These are phyloP conservation scores for Ogataea saltuana DNA, from an alignment of 805 yeast species.

Conservation along the genomic window DNA sequence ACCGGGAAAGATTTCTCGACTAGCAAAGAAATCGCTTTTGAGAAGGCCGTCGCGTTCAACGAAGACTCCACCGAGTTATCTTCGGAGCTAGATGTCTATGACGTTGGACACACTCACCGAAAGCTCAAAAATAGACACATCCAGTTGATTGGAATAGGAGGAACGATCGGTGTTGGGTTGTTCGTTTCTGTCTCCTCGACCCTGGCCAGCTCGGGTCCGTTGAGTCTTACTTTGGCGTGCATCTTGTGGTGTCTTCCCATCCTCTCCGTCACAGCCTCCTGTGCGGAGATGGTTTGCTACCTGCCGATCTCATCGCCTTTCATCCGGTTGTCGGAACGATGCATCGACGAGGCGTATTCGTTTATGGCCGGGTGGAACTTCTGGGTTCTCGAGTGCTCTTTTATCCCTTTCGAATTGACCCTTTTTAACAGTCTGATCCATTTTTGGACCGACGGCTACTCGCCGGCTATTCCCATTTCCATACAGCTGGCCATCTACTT, in stretches of 20 bases:
- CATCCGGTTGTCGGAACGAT: conserved; percentile 46
- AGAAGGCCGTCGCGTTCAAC: conserved; percentile 8
- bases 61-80: conserved; percentile 13
- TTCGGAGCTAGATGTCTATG: conserved; percentile 14
- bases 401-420: conserved; percentile 51
- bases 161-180: conserved; percentile 49
- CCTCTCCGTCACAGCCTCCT: conserved; percentile 41
- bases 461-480: conserved; percentile 47
- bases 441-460: conserved; percentile 48
- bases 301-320: conserved; percentile 51
- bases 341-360: conserved; percentile 47
- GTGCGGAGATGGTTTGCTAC: conserved; percentile 49
- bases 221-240: conserved; percentile 42
- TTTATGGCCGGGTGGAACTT: conserved; percentile 52
- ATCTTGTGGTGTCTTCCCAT: conserved; percentile 45
- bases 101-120: conserved; percentile 30
- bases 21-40: conserved; percentile 1
- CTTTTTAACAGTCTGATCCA: conserved; percentile 48
- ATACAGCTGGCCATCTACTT: conserved; percentile 44
- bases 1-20: not conserved
- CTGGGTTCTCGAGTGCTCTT: conserved; percentile 48
- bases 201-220: conserved; percentile 43
- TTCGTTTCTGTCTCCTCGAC: conserved; percentile 46
- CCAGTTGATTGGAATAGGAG: conserved; percentile 51
- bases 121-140: conserved; percentile 44